These are phyloP conservation scores for Solanum arcanum DNA, from an alignment of 257 asterid genomes.

Conservation along the genomic window DNA sequence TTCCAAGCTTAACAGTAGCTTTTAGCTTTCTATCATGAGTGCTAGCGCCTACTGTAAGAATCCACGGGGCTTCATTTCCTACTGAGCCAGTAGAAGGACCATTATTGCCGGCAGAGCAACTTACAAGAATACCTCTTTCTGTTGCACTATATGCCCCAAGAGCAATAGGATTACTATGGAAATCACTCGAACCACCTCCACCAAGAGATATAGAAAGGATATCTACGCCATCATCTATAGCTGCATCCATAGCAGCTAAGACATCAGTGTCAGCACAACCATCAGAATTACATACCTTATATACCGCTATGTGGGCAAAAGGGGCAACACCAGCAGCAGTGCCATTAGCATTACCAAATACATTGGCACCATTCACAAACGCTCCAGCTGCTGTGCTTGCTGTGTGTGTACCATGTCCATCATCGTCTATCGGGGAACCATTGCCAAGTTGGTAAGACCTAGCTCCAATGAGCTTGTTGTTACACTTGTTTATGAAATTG, in stretches of 20 bases:
- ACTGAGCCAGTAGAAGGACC: conserved; percentile 4
- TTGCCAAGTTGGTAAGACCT: not conserved
- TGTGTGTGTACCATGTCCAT: conserved; percentile 48
- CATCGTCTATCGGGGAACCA: conserved; percentile 7
- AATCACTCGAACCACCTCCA: not conserved
- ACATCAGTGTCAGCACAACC: conserved; percentile 17
- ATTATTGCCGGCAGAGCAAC: conserved; percentile 18
- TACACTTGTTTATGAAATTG: conserved; percentile 8
- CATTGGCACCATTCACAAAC: conserved; percentile 31
- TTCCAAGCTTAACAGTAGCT: conserved; percentile 24
- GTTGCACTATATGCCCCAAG: conserved; percentile 30
- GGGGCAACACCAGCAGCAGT: conserved; percentile 49
- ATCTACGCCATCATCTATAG: conserved; percentile 31
- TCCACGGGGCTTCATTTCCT: conserved; percentile 32
- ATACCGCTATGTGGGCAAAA: conserved; percentile 41
- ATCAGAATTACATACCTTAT: conserved; percentile 16
- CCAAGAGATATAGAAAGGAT: conserved; percentile 27
- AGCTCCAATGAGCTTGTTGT: conserved; percentile 49
- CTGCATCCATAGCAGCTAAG: conserved; percentile 39
- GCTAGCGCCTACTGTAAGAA: conserved; percentile 45
- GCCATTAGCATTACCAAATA: conserved; percentile 33
- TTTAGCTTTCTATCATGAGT: conserved; percentile 20
- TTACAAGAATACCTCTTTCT: conserved; percentile 35
- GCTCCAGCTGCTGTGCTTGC: conserved; percentile 48
- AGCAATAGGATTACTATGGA: conserved; percentile 10